These are phyloP conservation scores for Alternaria burnsii DNA, from an alignment of 2,329 filamentous ascomycete species.

Conservation along the genomic window DNA sequence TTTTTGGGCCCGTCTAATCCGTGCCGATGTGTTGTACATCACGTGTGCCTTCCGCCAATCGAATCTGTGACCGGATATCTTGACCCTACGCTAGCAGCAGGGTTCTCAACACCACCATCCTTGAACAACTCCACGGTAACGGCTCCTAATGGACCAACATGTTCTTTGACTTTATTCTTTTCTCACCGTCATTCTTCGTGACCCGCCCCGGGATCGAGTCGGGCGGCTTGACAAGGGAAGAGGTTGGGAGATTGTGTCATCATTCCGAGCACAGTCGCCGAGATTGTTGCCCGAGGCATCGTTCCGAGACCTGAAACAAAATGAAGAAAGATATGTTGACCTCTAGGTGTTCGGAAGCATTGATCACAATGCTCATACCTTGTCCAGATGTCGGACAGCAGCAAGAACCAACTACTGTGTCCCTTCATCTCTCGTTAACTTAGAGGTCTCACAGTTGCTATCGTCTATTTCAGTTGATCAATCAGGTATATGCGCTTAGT, in stretches of 20 bases:
- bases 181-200: neutral
- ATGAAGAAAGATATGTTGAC: too few species aligned
- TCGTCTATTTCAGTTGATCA: too few species aligned
- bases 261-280: neutral
- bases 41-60: conserved; percentile 18
- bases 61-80: conserved; percentile 6
- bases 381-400: neutral
- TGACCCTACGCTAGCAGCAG: conserved; percentile 13
- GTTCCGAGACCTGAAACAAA: neutral
- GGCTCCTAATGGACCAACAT: neutral
- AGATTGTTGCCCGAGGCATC: neutral
- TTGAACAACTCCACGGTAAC: conserved; percentile 7
- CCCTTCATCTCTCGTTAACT: neutral
- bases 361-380: too few species aligned
- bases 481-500: too few species aligned
- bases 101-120: conserved; percentile 13
- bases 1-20: conserved; percentile 18
- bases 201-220: neutral
- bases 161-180: conserved; percentile 6
- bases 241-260: neutral
- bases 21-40: conserved; percentile 29
- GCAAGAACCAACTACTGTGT: neutral
- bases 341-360: too few species aligned
- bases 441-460: too few species aligned
- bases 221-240: neutral